Evolutionary conservation across 495 filamentous ascomycete species (phyloP), one percentile per base, ranked within the genome.

Genomic region (Beverwykella pulmonaria): DNA sequence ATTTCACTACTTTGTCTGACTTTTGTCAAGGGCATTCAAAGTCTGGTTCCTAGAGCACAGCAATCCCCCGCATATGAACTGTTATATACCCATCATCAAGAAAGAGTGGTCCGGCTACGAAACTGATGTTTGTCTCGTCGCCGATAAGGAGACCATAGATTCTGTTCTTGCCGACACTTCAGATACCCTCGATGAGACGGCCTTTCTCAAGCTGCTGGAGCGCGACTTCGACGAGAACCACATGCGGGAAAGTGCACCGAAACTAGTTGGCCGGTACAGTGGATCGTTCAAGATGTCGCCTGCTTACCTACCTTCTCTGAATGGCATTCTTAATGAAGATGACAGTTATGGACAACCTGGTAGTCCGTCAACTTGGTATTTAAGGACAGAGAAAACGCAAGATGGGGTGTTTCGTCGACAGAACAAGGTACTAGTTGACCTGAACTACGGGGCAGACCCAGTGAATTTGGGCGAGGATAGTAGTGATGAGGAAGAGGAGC

Each of bases 241-340:
- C 12, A 53, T 53, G 49, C 49, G 49, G 23, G 25, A 22, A 27
- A 2, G 23, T 4, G 49, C 49, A 23, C 49, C 49, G 26, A 53
- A 53, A 20, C 29, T 56, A 9, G 20, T 56, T 56, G 53, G 32
- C 3, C 53, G 53, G 17, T 56, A 56, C 30, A 56, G 23, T 3
- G 53, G 53, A 23, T 56, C 53, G n/a, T 56, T 56, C 53, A 56
- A 34, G 53, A 26, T 56, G 20, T 56, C 53, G 29, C 53, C 53
- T 3, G 5, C 2, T 29, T 56, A 56, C 53, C 30, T 56, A 29
- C 53, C 53, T 5, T 56, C 53, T 36, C 53, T 56, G 8, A 26
- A 56, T 26, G 53, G 53, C 8, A 36, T 20, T 19, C 20, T 56
- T 32, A 9, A n/a, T 3, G 32, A 56, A 29, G 53, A 23, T 32